Evolutionary conservation across 2,329 filamentous ascomycete species (phyloP).

Genomic region (Pseudocercospora fijiensis): DNA sequence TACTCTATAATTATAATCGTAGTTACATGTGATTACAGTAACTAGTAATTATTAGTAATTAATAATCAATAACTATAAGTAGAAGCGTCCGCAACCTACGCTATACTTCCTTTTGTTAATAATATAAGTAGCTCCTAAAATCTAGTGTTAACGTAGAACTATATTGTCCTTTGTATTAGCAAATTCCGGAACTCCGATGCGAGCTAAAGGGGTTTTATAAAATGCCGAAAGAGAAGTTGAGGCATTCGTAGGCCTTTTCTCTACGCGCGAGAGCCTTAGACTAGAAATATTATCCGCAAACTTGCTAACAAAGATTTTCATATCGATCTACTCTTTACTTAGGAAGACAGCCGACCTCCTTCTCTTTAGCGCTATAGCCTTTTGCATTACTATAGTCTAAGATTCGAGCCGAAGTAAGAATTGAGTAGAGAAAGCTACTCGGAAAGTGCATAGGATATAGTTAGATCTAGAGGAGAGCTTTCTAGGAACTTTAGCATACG

Average conservation of each 20-base stretch:
- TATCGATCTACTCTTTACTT: slow-evolving; percentile 6
- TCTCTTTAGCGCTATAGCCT: slow-evolving; percentile 5
- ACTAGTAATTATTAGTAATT: too few relatives aligned
- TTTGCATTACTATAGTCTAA: background rate
- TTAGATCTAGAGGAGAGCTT: slow-evolving; percentile 3
- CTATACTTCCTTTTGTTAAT: too few relatives aligned
- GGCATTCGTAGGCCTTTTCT: slow-evolving; percentile 10
- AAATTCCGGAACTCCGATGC: background rate
- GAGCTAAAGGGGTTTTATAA: slow-evolving; percentile 1
- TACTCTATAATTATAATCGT: too few relatives aligned
- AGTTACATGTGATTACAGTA: too few relatives aligned
- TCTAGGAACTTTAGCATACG: slow-evolving; percentile 8
- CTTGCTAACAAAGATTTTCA: slow-evolving; percentile 5
- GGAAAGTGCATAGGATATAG: slow-evolving; percentile 6
- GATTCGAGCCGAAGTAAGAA: slow-evolving; percentile 1
- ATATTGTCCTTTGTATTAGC: slow-evolving; percentile 8
- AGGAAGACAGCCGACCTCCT: slow-evolving; percentile 6
- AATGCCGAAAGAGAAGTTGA: background rate
- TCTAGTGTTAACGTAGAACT: background rate
- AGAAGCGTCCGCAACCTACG: too few relatives aligned
- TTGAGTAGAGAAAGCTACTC: background rate
- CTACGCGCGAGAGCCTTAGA: background rate
- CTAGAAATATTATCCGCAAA: background rate
- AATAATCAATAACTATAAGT: too few relatives aligned
- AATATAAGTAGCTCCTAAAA: slow-evolving; percentile 11